Conservation (phyloP, 2,329 filamentous ascomycete species). For the Dactylellina leptospora region DNA sequence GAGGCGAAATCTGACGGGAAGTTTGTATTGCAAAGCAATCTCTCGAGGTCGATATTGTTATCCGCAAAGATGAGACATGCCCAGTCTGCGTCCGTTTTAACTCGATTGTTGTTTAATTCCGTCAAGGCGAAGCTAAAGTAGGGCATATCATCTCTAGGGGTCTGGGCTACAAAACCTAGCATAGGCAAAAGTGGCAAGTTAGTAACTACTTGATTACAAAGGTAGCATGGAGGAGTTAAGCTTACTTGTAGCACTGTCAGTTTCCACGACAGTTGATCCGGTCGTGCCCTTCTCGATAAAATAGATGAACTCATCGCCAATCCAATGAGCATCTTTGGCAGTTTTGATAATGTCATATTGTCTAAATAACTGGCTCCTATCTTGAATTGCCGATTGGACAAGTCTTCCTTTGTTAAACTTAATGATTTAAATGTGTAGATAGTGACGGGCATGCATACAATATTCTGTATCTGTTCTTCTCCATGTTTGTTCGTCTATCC, state of each 20-base stretch:
- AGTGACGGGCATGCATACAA: constrained; percentile 15
- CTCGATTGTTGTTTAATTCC: constrained; percentile 22
- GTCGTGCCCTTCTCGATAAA: constrained; percentile 39
- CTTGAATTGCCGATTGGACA: constrained; percentile 16
- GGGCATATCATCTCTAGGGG: constrained; percentile 31
- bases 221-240: neutral
- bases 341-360: constrained; percentile 13
- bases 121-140: constrained; percentile 38
- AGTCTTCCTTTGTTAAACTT: constrained; percentile 10
- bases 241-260: constrained; percentile 25
- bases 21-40: constrained; percentile 20
- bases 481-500: constrained; percentile 38
- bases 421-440: no score
- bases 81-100: constrained; percentile 35
- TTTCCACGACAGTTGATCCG: constrained; percentile 39
- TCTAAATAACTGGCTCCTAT: constrained; percentile 13
- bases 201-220: no score
- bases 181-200: no score
- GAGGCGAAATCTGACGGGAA: constrained; percentile 35
- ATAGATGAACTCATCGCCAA: constrained; percentile 39
- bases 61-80: constrained; percentile 37
- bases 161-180: constrained; percentile 35
- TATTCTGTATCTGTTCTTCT: constrained; percentile 38
- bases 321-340: constrained; percentile 30
- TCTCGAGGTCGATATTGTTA: constrained; percentile 22